phyloP scores from a whole-genome alignment of 192 early-diverging fungal genomes.

The Backusella psychrophila region DNA sequence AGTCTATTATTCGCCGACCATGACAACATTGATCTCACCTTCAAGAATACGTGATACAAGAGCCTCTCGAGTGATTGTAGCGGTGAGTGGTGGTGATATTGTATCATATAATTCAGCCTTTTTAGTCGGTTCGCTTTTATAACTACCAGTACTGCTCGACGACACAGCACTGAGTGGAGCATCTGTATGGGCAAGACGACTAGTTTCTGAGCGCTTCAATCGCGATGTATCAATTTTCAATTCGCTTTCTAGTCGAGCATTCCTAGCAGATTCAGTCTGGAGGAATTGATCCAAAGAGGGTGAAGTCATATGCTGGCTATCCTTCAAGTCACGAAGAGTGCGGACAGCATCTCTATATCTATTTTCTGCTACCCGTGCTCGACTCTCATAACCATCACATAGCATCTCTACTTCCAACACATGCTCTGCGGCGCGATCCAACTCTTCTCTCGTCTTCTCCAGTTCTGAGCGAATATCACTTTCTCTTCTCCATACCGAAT shows the following conservation, averaged over 20 bases:
- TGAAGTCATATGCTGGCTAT: not conserved
- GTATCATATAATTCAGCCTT: not conserved
- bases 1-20: not conserved
- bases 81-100: not conserved
- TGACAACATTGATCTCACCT: conserved; percentile 14
- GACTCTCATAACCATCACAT: conserved; percentile 26
- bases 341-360: conserved; percentile 22
- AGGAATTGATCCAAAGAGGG: not conserved
- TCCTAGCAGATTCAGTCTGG: not conserved
- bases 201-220: not conserved
- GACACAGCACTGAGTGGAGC: not conserved
- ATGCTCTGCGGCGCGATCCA: conserved; percentile 21
- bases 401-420: conserved; percentile 21
- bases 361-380: conserved; percentile 26
- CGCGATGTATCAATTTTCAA: conserved; percentile 6
- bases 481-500: conserved; percentile 38
- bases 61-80: conserved; percentile 13
- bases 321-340: conserved; percentile 17
- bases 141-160: not conserved
- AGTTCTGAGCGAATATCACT: conserved; percentile 36
- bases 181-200: not conserved
- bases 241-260: not conserved
- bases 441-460: conserved; percentile 24
- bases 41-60: conserved; percentile 35
- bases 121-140: not conserved